A percentile compares a stretch with the other conserved stretches of the same genome.
phyloP scores from a whole-genome alignment of 1,284 basidiomycete species.

The Mycena citricolor region DNA sequence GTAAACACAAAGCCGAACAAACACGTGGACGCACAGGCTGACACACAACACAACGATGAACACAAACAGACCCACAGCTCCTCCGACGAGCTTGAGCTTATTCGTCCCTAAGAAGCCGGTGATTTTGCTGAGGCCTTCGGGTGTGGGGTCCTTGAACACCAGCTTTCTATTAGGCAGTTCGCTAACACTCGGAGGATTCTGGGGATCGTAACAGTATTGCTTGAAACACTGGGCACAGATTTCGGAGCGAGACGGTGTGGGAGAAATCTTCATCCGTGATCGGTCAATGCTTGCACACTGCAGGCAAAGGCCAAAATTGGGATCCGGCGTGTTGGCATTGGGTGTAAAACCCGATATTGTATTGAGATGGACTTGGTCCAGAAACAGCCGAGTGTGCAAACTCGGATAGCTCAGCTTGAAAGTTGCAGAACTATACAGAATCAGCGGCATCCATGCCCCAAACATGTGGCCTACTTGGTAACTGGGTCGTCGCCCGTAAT shows the following conservation, averaged over 20 bases:
- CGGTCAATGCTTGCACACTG: conserved; percentile 58
- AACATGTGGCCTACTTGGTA: conserved; percentile 48
- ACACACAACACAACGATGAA: conserved; percentile 37
- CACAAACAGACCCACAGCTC: conserved; percentile 37
- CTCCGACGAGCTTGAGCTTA: conserved; percentile 45
- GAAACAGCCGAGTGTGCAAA: conserved; percentile 46
- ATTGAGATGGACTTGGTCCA: conserved; percentile 53
- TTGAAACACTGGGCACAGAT: conserved; percentile 50
- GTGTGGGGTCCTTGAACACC: conserved; percentile 50
- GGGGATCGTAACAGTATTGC: conserved; percentile 55
- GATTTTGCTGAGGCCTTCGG: conserved; percentile 40
- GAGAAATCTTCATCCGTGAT: conserved; percentile 40
- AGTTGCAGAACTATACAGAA: conserved; percentile 42
- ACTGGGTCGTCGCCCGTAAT: conserved; percentile 54
- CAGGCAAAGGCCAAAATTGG: conserved; percentile 52
- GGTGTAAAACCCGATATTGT: conserved; percentile 58
- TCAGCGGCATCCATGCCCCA: not conserved
- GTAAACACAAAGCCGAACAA: not conserved
- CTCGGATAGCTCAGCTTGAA: conserved; percentile 51
- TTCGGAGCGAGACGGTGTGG: conserved; percentile 40
- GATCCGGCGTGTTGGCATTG: conserved; percentile 46
- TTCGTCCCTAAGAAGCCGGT: conserved; percentile 39
- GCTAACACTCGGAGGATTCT: conserved; percentile 42
- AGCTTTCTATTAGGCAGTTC: conserved; percentile 46
- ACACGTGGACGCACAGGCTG: conserved; percentile 38